phyloP scores from a whole-genome alignment of 306 rosid species.

The Geum urbanum region DNA sequence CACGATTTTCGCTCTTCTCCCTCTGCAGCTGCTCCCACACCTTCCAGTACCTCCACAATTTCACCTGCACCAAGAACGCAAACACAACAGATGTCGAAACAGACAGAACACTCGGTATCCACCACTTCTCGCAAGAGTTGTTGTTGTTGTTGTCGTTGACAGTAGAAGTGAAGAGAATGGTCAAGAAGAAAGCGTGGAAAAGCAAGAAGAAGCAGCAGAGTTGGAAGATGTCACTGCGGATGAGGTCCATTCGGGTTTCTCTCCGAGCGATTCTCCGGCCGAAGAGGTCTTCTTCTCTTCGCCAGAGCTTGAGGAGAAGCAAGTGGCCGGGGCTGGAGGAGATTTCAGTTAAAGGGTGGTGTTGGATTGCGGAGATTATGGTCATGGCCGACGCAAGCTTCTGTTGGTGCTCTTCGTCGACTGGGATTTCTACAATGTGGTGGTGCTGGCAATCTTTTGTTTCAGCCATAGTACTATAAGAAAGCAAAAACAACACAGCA shows the following conservation, averaged over 20 bases:
- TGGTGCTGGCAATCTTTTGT: constrained; percentile 42
- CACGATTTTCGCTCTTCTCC: constrained; percentile 52
- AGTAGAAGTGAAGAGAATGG: constrained; percentile 61
- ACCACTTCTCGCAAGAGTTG: constrained; percentile 56
- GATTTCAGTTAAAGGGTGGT: constrained; percentile 79
- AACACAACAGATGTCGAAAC: constrained; percentile 53
- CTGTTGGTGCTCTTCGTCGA: constrained; percentile 53
- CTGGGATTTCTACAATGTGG: constrained; percentile 75
- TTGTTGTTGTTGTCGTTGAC: constrained; percentile 11
- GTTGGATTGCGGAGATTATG: constrained; percentile 53
- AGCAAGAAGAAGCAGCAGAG: constrained; percentile 59
- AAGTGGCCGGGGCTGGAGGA: constrained; percentile 77
- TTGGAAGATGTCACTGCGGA: constrained; percentile 59
- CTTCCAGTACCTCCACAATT: constrained; percentile 61
- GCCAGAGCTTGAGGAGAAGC: constrained; percentile 81
- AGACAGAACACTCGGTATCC: constrained; percentile 59
- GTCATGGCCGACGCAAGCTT: constrained; percentile 27
- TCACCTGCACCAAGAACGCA: constrained; percentile 49
- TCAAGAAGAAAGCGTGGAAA: constrained; percentile 64
- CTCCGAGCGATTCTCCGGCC: constrained; percentile 44
- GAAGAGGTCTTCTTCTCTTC: constrained; percentile 68
- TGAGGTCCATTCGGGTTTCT: constrained; percentile 53
- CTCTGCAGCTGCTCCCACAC: constrained; percentile 49
- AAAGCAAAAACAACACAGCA: not conserved
- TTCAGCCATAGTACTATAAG: constrained; percentile 47